A percentile compares a stretch with the other conserved stretches of the same genome.
Evolutionary conservation across 164 flowering plant genomes (phyloP).

Genomic region (Akebia trifoliata): DNA sequence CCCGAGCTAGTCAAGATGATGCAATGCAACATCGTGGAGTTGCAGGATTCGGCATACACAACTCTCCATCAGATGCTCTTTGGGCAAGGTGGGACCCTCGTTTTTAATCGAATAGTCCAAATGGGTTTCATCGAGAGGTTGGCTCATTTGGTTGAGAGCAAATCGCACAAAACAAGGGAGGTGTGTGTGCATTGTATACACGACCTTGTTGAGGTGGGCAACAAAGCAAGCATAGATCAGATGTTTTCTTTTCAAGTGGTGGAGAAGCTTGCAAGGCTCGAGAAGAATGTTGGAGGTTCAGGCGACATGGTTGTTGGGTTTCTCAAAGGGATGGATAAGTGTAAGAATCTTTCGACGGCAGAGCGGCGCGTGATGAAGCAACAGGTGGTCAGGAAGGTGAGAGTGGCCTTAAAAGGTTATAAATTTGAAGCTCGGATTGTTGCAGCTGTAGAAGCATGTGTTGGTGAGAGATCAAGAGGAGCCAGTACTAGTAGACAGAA

Average conservation of each 20-base stretch:
- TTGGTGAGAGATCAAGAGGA: slow-evolving; percentile 35
- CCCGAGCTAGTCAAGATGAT: slow-evolving; percentile 41
- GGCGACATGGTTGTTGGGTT: slow-evolving; percentile 27
- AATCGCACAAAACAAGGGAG: slow-evolving; percentile 35
- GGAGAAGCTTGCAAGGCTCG: slow-evolving; percentile 37
- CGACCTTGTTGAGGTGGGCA: slow-evolving; percentile 44
- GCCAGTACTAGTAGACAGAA: slow-evolving; percentile 23
- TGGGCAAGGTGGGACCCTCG: slow-evolving; percentile 30
- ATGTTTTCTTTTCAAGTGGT: slow-evolving; percentile 35
- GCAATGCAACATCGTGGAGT: slow-evolving; percentile 30
- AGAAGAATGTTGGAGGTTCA: slow-evolving; percentile 26
- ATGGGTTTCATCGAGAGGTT: slow-evolving; percentile 32
- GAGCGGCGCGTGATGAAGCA: slow-evolving; percentile 43
- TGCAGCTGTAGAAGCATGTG: slow-evolving; percentile 33
- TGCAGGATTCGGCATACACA: slow-evolving; percentile 45
- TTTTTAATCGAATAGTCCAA: slow-evolving; percentile 25
- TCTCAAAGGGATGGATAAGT: slow-evolving; percentile 39
- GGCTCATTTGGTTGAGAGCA: slow-evolving; percentile 30
- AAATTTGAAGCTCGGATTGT: slow-evolving; percentile 32
- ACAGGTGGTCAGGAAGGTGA: slow-evolving; percentile 39
- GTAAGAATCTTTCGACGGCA: slow-evolving; percentile 36
- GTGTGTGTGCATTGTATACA: slow-evolving; percentile 26
- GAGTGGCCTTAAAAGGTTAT: slow-evolving; percentile 30
- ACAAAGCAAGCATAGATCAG: slow-evolving; percentile 32
- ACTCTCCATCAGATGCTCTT: slow-evolving; percentile 45